Base-by-base conservation (phyloP, 1,284 basidiomycete species). In the Athelia sp. region DNA sequence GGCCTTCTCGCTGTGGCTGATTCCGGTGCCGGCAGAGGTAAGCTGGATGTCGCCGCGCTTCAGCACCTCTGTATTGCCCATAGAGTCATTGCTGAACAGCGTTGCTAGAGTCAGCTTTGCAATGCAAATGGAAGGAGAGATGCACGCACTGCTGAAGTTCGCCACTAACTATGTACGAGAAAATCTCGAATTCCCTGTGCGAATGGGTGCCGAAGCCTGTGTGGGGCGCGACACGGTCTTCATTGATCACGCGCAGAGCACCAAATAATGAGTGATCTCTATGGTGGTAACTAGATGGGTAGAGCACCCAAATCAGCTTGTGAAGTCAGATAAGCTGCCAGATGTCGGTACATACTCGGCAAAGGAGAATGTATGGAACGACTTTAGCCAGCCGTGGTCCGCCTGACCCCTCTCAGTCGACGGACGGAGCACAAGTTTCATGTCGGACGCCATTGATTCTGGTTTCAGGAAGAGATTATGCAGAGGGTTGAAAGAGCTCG, bases 181-280 rank as follows among this genome's bases (percentile, higher is more conserved):
- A 97, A 57, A 98, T 98, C 62, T 98, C 93, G 58, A 91, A 90
- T 62, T 90, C 87, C 29, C 81, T 73, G 63, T 98, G 95, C 10
- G 77, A 74, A 60, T 97, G 93, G 0, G 83, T 85, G 3, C 90
- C 92, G 58, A 98, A 98, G 0, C 94, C 95, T 6, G 82, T 86
- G 3, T 69, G 63, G 3, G 89, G 71, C 2, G 79, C 79, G 24
- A 97, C 91, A 29, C 92, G 82, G 61, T 97, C 94, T 66, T 97
- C 94, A 68, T 97, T 98, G 64, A 98, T 78, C 44, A 89, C 83
- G 3, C 87, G 80, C 2, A 91, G 74, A 19, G 76, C 62, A 2
- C 87, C 82, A 54, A 76, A 88, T 3, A 73, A 69, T 36, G 79
- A 69, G 56, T 86, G 81, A 1, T 67, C 48, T 2, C 62, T 58